Base-by-base conservation (phyloP, 352 stramenopile species). In the Phytophthora colocasiae region DNA sequence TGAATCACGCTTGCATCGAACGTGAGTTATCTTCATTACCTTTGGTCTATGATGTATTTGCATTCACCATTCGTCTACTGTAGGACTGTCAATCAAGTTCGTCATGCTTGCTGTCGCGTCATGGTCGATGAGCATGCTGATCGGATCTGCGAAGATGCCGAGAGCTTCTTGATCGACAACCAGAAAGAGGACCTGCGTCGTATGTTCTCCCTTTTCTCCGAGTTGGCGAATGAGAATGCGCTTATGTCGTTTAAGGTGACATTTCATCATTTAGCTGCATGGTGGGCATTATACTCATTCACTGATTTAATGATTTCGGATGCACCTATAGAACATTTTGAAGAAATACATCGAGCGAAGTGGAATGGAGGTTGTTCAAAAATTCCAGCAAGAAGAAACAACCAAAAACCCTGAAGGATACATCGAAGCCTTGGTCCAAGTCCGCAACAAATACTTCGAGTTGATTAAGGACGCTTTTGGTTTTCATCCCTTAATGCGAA, bases 271-370 rank as follows among this genome's bases (percentile, higher is more conserved):
- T 19, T 36, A 29, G 11, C 4, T 32, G 22, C 43, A 26, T 55
- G 11, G 19, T 43, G 22, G 14, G 50, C 6, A 4, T 10, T 52
- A n/a, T 61, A 49, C 52, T 72, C 19, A 72, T 31, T 10, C 5
- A 22, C 22, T 22, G 22, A 22, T 22, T 22, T 1, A 22, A 12
- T 66, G 52, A 15, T 68, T 3, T 53, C n/a, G 11, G 19, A 44
- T 62, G n/a, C 29, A n/a, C 19, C 11, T 15, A 60, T 49, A 96
- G 86, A 93, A 91, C 57, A 96, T 94, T 41, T 61, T 96, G 34
- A 94, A 93, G 64, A 93, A 88, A 47, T 95, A 91, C 48, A 93
- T 96, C 34, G 88, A 96, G 59, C 60, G 78, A 50, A 91, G 81
- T 49, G 88, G 88, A 11, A 67, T 94, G 0, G 85, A 91, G 48